Conservation (phyloP, 805 yeast species). For the Spathaspora gorwiae region DNA sequence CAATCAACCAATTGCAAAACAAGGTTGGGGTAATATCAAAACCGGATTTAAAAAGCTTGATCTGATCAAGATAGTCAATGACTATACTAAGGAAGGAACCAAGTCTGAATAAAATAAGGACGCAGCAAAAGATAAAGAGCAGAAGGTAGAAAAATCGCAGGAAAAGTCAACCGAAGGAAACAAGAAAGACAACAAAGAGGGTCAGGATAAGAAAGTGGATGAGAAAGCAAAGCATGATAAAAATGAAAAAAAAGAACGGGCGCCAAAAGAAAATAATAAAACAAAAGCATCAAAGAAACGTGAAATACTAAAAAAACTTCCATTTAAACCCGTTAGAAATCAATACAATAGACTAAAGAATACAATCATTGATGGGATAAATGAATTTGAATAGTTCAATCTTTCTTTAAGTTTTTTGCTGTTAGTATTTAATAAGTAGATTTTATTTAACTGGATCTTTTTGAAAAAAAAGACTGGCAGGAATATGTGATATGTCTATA, state of each 20-base stretch:
- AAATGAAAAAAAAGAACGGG: not conserved
- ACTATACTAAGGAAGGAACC: slow-evolving; percentile 29
- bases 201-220: not conserved
- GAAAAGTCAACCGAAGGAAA: not conserved
- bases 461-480: no score
- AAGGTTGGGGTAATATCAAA: slow-evolving; percentile 34
- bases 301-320: no score
- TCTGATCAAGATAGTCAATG: slow-evolving; percentile 26
- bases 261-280: not conserved
- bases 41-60: slow-evolving; percentile 27
- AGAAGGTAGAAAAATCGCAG: not conserved
- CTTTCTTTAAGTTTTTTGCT: no score
- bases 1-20: slow-evolving; percentile 28
- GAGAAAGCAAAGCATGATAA: not conserved
- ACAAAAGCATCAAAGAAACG: not conserved
- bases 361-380: not conserved
- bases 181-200: not conserved
- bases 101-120: slow-evolving; percentile 2
- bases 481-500: no score
- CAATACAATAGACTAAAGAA: not conserved
- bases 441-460: no score
- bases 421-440: no score
- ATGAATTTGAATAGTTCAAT: not conserved
- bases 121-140: not conserved
- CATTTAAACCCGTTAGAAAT: not conserved